These are phyloP conservation scores for Cynara cardunculus DNA, from an alignment of 129 eudicot genomes.

Conservation along the genomic window DNA sequence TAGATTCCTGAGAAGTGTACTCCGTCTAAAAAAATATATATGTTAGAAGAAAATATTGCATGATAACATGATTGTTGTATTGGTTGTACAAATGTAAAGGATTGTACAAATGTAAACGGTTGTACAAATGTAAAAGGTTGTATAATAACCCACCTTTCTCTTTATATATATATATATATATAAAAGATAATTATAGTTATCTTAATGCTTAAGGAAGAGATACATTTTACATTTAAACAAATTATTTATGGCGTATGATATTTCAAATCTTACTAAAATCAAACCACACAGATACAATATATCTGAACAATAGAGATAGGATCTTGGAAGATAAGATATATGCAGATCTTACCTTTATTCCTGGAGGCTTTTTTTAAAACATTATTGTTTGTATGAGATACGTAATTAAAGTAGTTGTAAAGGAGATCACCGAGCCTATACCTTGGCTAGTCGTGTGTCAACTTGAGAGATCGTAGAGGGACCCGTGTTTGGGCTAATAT, in stretches of 20 bases:
- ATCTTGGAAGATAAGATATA: not conserved
- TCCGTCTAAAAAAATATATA: constrained; percentile 33
- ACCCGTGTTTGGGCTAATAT: constrained; percentile 39
- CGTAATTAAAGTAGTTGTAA: no score
- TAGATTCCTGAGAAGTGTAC: constrained; percentile 51
- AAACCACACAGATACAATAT: not conserved
- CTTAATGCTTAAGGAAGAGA: not conserved
- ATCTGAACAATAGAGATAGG: not conserved
- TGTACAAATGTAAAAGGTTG: no score
- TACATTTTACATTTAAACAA: not conserved
- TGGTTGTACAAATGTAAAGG: no score
- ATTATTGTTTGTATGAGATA: not conserved
- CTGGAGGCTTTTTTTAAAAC: not conserved
- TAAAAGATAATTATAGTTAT: not conserved
- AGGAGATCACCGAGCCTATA: not conserved
- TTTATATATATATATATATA: no score
- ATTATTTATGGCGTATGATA: not conserved
- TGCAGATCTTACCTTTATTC: not conserved
- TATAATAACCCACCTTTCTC: no score
- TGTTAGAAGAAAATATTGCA: not conserved
- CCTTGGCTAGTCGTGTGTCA: constrained; percentile 55
- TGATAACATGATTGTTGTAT: not conserved
- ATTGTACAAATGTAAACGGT: no score
- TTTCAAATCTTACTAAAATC: not conserved
- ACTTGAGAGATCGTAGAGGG: constrained; percentile 35